These are phyloP conservation scores for Microbotryomycetes sp. DNA, from an alignment of 1,284 basidiomycete species.

Conservation along the genomic window DNA sequence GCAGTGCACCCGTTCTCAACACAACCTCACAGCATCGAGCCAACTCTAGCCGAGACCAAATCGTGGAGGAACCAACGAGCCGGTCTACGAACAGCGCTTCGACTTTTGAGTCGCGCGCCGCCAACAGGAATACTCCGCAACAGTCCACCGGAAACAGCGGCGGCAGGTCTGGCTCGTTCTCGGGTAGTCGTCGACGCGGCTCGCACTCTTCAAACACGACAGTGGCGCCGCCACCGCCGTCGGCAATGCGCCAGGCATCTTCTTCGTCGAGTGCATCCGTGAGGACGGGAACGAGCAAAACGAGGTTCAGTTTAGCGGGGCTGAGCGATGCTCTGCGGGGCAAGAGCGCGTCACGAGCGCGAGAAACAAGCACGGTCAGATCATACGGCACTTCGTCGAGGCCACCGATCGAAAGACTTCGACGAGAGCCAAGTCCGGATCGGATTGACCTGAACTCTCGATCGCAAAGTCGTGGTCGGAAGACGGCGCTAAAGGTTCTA, in stretches of 20 bases:
- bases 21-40: constrained; percentile 20
- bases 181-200: neutral
- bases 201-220: neutral
- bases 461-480: constrained; percentile 41
- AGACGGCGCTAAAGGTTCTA: constrained; percentile 43
- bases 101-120: too few species aligned
- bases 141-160: too few species aligned
- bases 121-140: too few species aligned
- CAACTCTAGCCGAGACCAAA: neutral
- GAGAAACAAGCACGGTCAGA: neutral
- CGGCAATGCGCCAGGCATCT: neutral
- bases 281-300: neutral
- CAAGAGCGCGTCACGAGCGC: constrained; percentile 20
- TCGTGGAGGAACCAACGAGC: neutral
- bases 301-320: constrained; percentile 20
- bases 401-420: neutral
- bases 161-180: neutral
- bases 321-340: constrained; percentile 22
- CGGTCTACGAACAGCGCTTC: too few species aligned
- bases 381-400: neutral
- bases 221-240: neutral
- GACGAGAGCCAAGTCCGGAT: constrained; percentile 17
- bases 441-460: constrained; percentile 24
- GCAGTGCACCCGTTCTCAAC: constrained; percentile 22
- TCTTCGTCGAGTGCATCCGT: constrained; percentile 1